These are phyloP conservation scores for Rhododendron mucronatum DNA, from an alignment of 148 eudicot genomes.

Conservation along the genomic window DNA sequence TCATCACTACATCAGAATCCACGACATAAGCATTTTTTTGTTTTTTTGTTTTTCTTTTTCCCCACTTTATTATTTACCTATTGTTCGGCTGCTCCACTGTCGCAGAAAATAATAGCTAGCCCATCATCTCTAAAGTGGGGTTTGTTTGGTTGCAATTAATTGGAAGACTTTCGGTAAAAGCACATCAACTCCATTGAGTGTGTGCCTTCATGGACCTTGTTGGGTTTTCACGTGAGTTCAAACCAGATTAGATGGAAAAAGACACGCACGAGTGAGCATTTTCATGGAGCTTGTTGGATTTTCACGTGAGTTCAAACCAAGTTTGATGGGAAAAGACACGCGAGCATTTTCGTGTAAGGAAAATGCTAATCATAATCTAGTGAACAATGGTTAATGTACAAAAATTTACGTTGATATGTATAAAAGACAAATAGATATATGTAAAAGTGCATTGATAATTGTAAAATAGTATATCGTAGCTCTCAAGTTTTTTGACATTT, in stretches of 20 bases:
- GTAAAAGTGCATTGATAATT: no score
- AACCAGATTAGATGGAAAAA: neutral
- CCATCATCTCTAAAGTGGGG: neutral
- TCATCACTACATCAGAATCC: conserved; percentile 8
- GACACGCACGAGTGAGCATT: neutral
- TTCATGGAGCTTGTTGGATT: neutral
- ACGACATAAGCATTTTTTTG: neutral
- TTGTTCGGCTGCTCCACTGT: neutral
- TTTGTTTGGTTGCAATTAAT: neutral
- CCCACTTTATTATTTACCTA: neutral
- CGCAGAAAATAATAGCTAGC: neutral
- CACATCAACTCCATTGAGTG: neutral
- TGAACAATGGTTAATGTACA: no score
- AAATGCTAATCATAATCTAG: neutral
- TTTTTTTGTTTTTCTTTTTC: no score
- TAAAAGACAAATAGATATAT: no score
- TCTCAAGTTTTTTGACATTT: no score
- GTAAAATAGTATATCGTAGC: no score
- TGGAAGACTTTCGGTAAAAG: neutral
- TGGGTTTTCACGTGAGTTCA: neutral
- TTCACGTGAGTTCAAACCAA: neutral
- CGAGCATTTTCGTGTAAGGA: neutral
- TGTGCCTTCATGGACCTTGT: neutral
- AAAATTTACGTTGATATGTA: no score
- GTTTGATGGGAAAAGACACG: neutral